Percentiles rank a stretch among this genome's conserved stretches.
Evolutionary conservation across 164 flowering plant genomes (phyloP).

Genomic region (Echeveria elegans): DNA sequence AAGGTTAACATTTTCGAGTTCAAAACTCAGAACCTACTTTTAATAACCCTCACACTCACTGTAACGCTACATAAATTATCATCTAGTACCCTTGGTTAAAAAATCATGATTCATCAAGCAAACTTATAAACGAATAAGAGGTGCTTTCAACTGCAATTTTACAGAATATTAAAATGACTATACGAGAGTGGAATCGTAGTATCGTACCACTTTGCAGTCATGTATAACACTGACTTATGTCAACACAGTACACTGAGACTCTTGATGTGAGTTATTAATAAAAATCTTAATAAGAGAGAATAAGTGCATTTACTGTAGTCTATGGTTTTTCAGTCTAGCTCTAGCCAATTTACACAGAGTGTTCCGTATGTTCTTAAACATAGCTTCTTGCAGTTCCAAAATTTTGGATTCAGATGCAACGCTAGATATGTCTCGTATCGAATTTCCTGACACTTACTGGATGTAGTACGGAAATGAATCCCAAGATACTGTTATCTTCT

Average conservation of each 20-base stretch:
- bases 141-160: neutral
- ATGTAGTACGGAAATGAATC: conserved; percentile 86
- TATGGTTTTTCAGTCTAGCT: neutral
- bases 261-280: neutral
- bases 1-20: neutral
- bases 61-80: neutral
- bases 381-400: neutral
- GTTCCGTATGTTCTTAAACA: neutral
- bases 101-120: neutral
- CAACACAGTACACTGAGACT: neutral
- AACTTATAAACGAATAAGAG: neutral
- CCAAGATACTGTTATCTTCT: conserved; percentile 85
- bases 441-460: conserved; percentile 36
- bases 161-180: neutral
- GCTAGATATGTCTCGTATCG: neutral
- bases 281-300: neutral
- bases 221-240: neutral
- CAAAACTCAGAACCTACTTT: neutral
- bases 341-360: neutral
- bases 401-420: neutral
- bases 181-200: neutral
- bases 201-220: neutral
- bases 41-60: neutral
- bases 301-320: neutral
- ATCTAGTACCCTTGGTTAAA: neutral